Percentiles rank a stretch among this genome's conserved stretches.
Evolutionary conservation across 2,329 filamentous ascomycete species (phyloP).

Genomic region (Septoria petroselini): DNA sequence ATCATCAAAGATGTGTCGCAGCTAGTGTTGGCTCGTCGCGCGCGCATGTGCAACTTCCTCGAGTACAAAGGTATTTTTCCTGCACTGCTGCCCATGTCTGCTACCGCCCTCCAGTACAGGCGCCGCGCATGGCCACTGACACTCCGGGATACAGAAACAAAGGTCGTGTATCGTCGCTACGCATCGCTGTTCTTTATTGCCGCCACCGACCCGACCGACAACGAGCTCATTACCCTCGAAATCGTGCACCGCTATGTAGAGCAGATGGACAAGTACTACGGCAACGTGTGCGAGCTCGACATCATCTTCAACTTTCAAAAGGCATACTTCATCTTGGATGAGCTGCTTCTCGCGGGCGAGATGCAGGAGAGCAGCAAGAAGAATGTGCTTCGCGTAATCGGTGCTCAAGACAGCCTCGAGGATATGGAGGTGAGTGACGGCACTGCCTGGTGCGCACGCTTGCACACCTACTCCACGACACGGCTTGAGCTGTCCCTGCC

Average conservation of each 20-base stretch:
- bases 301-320: constrained; percentile 99
- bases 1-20: constrained; percentile 99
- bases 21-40: constrained; percentile 89
- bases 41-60: constrained; percentile 99
- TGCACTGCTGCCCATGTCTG: constrained; percentile 10
- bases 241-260: constrained; percentile 99
- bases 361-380: constrained; percentile 99
- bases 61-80: constrained; percentile 88
- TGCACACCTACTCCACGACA: constrained; percentile 6
- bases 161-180: constrained; percentile 98
- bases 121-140: constrained; percentile 15
- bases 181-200: constrained; percentile 99
- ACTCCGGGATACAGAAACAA: constrained; percentile 66
- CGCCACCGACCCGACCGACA: constrained; percentile 93
- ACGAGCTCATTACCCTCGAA: constrained; percentile 96
- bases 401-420: constrained; percentile 94
- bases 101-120: constrained; percentile 24
- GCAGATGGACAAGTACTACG: constrained; percentile 99
- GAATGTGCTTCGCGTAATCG: constrained; percentile 93
- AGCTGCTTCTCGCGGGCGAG: constrained; percentile 90
- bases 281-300: constrained; percentile 98
- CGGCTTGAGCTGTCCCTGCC: constrained; percentile 20
- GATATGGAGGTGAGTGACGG: constrained; percentile 89
- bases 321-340: constrained; percentile 98
- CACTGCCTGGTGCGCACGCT: constrained; percentile 1